Conservation (phyloP, 75 land plant genomes). For the Azolla pinnata region DNA sequence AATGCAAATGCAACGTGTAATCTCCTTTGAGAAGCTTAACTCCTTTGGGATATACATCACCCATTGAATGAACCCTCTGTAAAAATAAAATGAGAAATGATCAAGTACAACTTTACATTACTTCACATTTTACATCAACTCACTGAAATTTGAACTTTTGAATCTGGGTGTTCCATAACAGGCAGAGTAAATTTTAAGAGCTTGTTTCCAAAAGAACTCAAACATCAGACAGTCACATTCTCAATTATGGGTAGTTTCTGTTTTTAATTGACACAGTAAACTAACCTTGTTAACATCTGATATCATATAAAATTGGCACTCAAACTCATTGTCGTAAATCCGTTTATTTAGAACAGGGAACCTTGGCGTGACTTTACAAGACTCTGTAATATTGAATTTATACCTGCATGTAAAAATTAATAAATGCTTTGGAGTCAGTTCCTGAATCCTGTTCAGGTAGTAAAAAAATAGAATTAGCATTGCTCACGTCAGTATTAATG, state of each 20-base stretch:
- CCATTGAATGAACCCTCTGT: constrained; percentile 67
- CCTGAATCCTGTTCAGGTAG: no score
- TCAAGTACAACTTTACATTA: no score
- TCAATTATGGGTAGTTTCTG: no score
- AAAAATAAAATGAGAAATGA: constrained; percentile 1
- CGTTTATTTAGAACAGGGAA: constrained; percentile 78
- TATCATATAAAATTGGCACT: constrained; percentile 92
- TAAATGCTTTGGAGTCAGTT: background rate
- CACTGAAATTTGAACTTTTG: no score
- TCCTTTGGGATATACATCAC: constrained; percentile 79
- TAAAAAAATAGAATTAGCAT: no score
- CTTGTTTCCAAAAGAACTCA: no score
- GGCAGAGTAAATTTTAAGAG: no score
- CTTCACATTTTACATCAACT: no score
- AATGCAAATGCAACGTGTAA: constrained; percentile 49
- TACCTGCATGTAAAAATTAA: constrained; percentile 44
- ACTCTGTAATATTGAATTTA: constrained; percentile 81
- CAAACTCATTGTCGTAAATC: constrained; percentile 89
- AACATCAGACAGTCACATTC: no score
- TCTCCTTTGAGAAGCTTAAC: constrained; percentile 85
- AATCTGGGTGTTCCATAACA: no score
- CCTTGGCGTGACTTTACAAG: constrained; percentile 63
- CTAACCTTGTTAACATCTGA: constrained; percentile 60
- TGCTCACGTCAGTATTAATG: constrained; percentile 67
- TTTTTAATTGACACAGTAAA: no score